Base-by-base conservation (phyloP, 495 filamentous ascomycete species). In the Hypoxylon fragiforme region DNA sequence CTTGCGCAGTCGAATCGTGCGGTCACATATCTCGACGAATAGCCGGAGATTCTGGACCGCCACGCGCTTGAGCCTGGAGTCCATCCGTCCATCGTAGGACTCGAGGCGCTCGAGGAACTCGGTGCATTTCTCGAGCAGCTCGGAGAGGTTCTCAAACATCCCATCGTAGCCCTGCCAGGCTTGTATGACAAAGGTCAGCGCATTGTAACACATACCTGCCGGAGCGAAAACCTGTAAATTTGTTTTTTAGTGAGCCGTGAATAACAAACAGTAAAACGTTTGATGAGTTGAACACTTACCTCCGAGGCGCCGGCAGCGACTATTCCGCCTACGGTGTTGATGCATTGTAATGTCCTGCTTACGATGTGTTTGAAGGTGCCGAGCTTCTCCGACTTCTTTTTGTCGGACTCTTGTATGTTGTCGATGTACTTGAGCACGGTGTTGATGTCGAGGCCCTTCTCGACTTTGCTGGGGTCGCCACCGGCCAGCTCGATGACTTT, bases 81-180 rank as follows among this genome's bases (percentile, higher is more conserved):
- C 71, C 64, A 73, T 64, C 16, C 64, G 60, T n/a, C 67, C 71
- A 16, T 63, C 45, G 31, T 73, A 70, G 34, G 70, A 72, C 16
- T 72, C 65, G 12, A 73, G 52, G 4, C 71, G 61, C 32, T 64
- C 55, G 32, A 73, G 54, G 42, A 71, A 73, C 19, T 73, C 65
- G 2, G 62, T 57, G 19, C 71, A 73, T 56, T 62, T 64, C 26
- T 70, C 64, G 13, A 73, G 60, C 4, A 73, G 63, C 39, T 68
- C 65, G 0, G 69, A 67, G 9, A 73, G 59, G 31, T 67, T 70
- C 26, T 65, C 69, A 26, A 73, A 73, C 0, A 70, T 63, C 28
- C 64, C 69, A 40, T 71, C 63, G 42, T 73, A 73, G n/a, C 66
- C 69, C 40, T 73, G 71, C 71, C 71, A 73, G 20, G 71, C 69